These are phyloP conservation scores for Gossypium anomalum DNA, from an alignment of 345 rosid genomes.

Conservation along the genomic window DNA sequence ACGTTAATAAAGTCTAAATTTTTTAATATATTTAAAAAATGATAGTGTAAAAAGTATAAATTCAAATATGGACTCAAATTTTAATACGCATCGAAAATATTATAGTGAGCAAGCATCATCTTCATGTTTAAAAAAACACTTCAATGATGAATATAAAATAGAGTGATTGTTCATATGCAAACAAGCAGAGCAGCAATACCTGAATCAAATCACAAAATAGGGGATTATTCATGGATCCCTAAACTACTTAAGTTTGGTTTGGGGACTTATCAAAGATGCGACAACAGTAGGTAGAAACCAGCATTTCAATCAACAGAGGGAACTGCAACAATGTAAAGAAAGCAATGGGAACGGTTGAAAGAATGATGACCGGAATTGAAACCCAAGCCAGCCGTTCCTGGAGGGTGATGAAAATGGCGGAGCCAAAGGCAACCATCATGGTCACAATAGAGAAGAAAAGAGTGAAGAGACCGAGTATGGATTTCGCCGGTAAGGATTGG, in stretches of 20 bases:
- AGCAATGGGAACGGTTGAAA: slow-evolving; percentile 14
- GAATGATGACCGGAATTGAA: slow-evolving; percentile 18
- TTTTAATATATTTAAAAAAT: too few relatives aligned
- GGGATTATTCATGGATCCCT: not conserved
- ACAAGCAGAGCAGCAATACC: not conserved
- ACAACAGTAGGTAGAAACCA: slow-evolving; percentile 1
- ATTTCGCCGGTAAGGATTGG: slow-evolving; percentile 30
- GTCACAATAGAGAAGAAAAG: slow-evolving; percentile 34
- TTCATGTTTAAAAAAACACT: too few relatives aligned
- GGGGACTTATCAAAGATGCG: not conserved
- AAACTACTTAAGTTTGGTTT: not conserved
- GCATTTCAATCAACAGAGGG: slow-evolving; percentile 29
- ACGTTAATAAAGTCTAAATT: too few relatives aligned
- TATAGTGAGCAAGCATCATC: too few relatives aligned
- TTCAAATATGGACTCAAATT: too few relatives aligned
- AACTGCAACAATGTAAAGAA: slow-evolving; percentile 29
- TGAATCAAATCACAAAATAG: not conserved
- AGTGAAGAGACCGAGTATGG: slow-evolving; percentile 28
- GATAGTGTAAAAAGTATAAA: too few relatives aligned
- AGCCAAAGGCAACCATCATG: slow-evolving; percentile 39
- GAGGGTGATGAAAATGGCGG: slow-evolving; percentile 29
- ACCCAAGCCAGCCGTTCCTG: slow-evolving; percentile 20
- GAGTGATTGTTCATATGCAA: not conserved
- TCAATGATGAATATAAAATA: not conserved
- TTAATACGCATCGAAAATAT: too few relatives aligned